These are phyloP conservation scores for Solanum virginianum DNA, from an alignment of 257 asterid species.

Conservation along the genomic window DNA sequence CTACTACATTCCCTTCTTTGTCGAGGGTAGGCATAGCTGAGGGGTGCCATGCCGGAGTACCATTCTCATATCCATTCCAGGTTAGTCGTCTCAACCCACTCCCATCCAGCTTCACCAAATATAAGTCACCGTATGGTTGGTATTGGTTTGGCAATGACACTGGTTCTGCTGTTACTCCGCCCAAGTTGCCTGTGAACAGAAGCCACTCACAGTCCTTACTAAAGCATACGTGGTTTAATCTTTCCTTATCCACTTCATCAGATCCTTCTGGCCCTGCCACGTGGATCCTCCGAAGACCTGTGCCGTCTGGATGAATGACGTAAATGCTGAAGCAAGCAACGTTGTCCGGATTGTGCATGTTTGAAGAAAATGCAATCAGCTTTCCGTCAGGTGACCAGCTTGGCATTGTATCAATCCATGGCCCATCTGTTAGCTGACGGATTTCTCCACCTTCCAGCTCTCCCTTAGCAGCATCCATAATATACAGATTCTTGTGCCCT, in stretches of 20 bases:
- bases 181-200: conserved; percentile 56
- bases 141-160: conserved; percentile 68
- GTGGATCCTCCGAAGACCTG: conserved; percentile 31
- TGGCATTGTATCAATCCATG: conserved; percentile 92
- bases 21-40: not conserved
- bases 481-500: conserved; percentile 65
- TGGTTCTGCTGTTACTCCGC: conserved; percentile 64
- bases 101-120: conserved; percentile 60
- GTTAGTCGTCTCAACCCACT: conserved; percentile 62
- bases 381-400: conserved; percentile 84
- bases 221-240: conserved; percentile 77
- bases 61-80: conserved; percentile 68
- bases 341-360: conserved; percentile 45
- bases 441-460: conserved; percentile 46
- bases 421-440: conserved; percentile 52
- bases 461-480: conserved; percentile 51
- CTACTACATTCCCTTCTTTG: not conserved
- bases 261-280: conserved; percentile 28
- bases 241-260: conserved; percentile 38
- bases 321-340: conserved; percentile 41
- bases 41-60: conserved; percentile 74
- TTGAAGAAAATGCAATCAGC: conserved; percentile 71
- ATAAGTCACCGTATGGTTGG: conserved; percentile 82
- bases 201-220: conserved; percentile 71
- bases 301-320: conserved; percentile 39